Evolutionary conservation across 2,329 filamentous ascomycete species (phyloP), one percentile per base, ranked within the genome.

Genomic region (Pseudogymnoascus sp.): DNA sequence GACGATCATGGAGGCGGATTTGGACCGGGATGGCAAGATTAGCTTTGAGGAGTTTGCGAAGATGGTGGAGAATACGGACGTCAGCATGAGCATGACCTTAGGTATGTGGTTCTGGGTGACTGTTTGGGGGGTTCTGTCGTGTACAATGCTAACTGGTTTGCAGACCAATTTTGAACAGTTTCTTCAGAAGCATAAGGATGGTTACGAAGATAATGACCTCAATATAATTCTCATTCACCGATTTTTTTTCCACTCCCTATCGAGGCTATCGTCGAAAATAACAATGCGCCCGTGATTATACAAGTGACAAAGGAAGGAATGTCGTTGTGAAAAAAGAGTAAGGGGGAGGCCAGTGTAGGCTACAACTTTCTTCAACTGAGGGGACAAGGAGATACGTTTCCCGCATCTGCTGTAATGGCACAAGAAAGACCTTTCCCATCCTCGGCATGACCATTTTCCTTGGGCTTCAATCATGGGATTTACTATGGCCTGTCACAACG

Each of bases 1-100:
- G 86, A 99, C 94, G 64, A 97, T 99, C 75, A 97, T 97, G 94
- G 94, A 99, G 80, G 94, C 94, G 58, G 94, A 99, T 76, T 82
- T 92, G 69, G 94, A 99, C 77, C 87, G 87, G 65, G 94, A 99
- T 75, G 94, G 94, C 72, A 96, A 95, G 82, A 97, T 99, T 75
- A 96, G 91, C 80, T 99, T 99, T 72, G 92, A 97, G 77, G 94
- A 99, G 82, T 99, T 99, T 74, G 93, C 87, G 65, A 91, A 94
- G 79, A 97, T 99, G 93, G 94, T 99, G 60, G 93, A 97, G 82
- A 96, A 89, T 74, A 97, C 93, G 62, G 86, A 88, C 71, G 82
- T 88, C 68, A 87, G 84, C 78, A 86, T 87, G 82, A 88, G 84
- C 78, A 87, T 88, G 85, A 88, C 86, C 69, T 78, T 88, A 71